These are phyloP conservation scores for Phaffia rhodozyma DNA, from an alignment of 1,284 basidiomycete species.

Conservation along the genomic window DNA sequence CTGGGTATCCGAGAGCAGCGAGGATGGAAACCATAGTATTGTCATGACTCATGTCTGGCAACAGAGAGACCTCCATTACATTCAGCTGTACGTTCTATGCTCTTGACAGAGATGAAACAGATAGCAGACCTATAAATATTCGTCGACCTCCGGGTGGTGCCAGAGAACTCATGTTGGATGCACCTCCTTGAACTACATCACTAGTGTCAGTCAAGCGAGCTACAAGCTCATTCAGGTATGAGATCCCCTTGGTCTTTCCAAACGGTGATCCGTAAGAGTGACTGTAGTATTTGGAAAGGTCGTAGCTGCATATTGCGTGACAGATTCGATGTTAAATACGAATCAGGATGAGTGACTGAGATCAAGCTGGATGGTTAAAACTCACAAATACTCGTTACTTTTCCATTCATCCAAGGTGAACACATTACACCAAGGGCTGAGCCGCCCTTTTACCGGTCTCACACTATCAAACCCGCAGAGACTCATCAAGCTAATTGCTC, in stretches of 20 bases:
- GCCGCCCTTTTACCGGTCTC: background rate
- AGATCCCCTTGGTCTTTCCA: constrained; percentile 3
- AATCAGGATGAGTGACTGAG: background rate
- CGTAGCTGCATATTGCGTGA: background rate
- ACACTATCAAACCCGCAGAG: constrained; percentile 19
- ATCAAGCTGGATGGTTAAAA: background rate
- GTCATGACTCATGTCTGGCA: constrained; percentile 21
- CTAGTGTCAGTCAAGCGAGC: constrained; percentile 19
- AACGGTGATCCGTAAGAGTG: constrained; percentile 3
- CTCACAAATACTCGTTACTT: constrained; percentile 17
- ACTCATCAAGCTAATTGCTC: constrained; percentile 8
- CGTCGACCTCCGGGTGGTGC: background rate
- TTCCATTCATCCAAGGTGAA: constrained; percentile 11
- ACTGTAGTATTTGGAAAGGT: constrained; percentile 13
- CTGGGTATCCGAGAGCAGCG: constrained; percentile 14
- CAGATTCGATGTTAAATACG: background rate
- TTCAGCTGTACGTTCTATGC: background rate
- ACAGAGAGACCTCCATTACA: background rate
- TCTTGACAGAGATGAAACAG: constrained; percentile 10
- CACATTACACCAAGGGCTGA: constrained; percentile 14
- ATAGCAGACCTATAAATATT: constrained; percentile 9
- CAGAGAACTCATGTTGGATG: constrained; percentile 17
- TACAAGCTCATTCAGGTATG: constrained; percentile 18
- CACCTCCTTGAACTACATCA: constrained; percentile 12
- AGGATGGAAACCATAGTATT: constrained; percentile 16